phyloP scores from a whole-genome alignment of 345 rosid genomes.

The Acer negundo region DNA sequence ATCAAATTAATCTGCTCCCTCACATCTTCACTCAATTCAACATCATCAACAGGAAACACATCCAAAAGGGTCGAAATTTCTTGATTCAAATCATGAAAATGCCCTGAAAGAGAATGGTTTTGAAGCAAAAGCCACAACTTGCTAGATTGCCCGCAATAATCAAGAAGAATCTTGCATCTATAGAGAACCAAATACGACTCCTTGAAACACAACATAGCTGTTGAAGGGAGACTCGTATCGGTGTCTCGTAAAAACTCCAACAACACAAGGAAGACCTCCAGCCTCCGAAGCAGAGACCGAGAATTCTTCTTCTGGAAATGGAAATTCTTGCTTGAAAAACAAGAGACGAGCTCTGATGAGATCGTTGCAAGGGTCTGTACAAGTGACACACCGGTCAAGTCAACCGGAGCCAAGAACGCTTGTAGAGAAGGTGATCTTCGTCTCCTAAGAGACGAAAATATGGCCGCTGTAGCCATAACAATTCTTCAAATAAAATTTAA shows the following conservation, averaged over 20 bases:
- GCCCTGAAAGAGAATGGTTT: conserved; percentile 77
- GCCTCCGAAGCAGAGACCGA: conserved; percentile 69
- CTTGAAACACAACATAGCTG: conserved; percentile 72
- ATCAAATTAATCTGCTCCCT: conserved; percentile 79
- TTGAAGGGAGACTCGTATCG: conserved; percentile 39
- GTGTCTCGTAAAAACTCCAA: conserved; percentile 66
- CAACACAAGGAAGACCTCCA: conserved; percentile 64
- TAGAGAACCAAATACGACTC: conserved; percentile 89
- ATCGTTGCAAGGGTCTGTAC: conserved; percentile 62
- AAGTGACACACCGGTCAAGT: conserved; percentile 68
- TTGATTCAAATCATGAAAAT: conserved; percentile 91
- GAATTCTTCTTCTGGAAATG: conserved; percentile 74
- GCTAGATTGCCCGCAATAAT: conserved; percentile 78
- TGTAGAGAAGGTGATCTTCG: conserved; percentile 78
- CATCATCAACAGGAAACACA: conserved; percentile 67
- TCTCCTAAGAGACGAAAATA: conserved; percentile 78
- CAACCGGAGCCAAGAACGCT: conserved; percentile 84
- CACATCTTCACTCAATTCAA: conserved; percentile 67
- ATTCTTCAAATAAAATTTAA: background rate
- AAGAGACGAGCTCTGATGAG: conserved; percentile 59
- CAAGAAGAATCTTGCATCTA: conserved; percentile 78
- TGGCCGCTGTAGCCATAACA: conserved; percentile 78
- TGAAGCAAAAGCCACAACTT: conserved; percentile 92
- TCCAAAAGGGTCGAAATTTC: conserved; percentile 89
- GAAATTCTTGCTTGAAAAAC: conserved; percentile 42